phyloP scores from a whole-genome alignment of 495 filamentous ascomycete genomes.

The Penicilliopsis zonata region DNA sequence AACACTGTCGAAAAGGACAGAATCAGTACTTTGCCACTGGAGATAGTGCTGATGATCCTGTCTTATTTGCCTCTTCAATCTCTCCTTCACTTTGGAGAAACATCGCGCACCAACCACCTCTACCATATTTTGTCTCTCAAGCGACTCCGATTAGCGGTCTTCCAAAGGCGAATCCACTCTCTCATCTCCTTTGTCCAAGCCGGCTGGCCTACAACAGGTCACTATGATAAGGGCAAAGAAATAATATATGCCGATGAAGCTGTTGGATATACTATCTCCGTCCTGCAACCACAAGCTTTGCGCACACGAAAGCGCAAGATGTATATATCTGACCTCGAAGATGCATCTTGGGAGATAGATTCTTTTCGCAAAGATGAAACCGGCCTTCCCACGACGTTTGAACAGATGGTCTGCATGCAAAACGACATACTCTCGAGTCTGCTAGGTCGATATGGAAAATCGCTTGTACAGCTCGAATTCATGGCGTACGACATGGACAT shows the following conservation, averaged over 20 bases:
- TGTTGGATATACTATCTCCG: conserved; percentile 7
- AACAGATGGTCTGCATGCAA: conserved; percentile 13
- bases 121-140: conserved; percentile 16
- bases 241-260: too few relatives aligned
- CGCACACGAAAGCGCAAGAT: too few relatives aligned
- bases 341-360: too few relatives aligned
- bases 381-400: conserved; percentile 3
- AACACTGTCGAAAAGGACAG: too few relatives aligned
- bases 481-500: conserved; percentile 19
- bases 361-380: too few relatives aligned
- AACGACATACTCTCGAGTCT: conserved; percentile 13
- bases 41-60: conserved; percentile 22
- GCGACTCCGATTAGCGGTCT: conserved; percentile 18
- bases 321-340: too few relatives aligned
- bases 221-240: not conserved
- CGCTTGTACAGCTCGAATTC: conserved; percentile 16
- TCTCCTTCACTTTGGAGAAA: conserved; percentile 21
- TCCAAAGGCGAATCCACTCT: conserved; percentile 20
- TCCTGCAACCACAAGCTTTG: conserved; percentile 9
- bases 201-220: conserved; percentile 11
- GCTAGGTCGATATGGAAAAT: conserved; percentile 12
- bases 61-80: conserved; percentile 19
- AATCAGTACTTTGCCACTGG: conserved; percentile 15
- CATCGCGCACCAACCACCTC: conserved; percentile 15
- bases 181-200: conserved; percentile 21